Evolutionary conservation across 208 protist genomes (phyloP), one percentile per base, ranked within the genome.

Genomic region (Acanthamoeba triangularis): DNA sequence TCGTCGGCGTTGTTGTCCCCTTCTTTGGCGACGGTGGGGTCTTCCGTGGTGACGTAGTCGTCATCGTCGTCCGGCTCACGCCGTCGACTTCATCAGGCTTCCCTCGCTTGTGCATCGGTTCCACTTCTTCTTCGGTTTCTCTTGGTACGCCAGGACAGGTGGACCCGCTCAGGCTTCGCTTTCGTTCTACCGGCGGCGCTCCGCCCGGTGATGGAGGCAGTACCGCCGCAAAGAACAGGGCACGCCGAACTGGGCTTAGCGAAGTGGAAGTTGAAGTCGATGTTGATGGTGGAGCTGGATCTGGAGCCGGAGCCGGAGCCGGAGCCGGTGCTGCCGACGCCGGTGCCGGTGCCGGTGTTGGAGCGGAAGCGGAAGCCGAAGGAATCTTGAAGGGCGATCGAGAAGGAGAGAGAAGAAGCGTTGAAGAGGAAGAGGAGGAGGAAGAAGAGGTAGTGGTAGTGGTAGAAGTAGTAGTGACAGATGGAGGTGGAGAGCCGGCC

Each of bases 381-480:
- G 52, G 52, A 56, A 20, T 20, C 11, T 56, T 56, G 7, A 56
- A 56, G 16, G 52, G 52, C 52, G 65, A 74, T n/a, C 30, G 69
- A 49, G 69, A 80, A 25, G 69, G 18, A 49, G 69, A 49, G 5
- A 10, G 16, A 4, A 41, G 33, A 0, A n/a, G 37, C 20, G 37
- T 14, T 49, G 69, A 80, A 47, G 69, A 47, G 8, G 69, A 44
- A 47, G 69, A 78, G 47, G 69, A 80, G 47, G 69, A 80, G n/a
- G 69, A 80, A 44, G 69, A 80, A 11, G 67, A 76, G 16, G 67
- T 41, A 37, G 67, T 18, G n/a, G 67, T 33, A 5, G 67, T 10
- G 16, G 67, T 41, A 76, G 67, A 0, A 14, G 67, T 0, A 16
- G 30, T 74, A 13, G 13, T 74, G 1, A 4, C 4, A 28, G 3